Conservation (phyloP, 2,329 filamentous ascomycete species). For the Ceratocystis diversiconidia region DNA sequence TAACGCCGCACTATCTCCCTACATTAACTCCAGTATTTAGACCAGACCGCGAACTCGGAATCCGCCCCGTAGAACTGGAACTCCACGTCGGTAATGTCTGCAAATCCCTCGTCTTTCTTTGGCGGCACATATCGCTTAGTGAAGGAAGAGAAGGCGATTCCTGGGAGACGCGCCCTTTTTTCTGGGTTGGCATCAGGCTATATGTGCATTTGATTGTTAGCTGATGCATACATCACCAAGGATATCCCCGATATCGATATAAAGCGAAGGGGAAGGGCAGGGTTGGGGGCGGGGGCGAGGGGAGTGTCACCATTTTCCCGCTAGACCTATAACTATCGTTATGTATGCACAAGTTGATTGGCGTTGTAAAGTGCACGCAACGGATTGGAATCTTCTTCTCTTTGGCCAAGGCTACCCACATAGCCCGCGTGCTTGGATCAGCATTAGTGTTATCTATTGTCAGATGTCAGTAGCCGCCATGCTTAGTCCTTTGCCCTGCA, state of each 20-base stretch:
- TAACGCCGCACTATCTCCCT: not conserved
- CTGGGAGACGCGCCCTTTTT: constrained; percentile 55
- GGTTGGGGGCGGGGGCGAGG: too few relatives aligned
- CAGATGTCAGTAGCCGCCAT: not conserved
- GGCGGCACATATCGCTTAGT: constrained; percentile 60
- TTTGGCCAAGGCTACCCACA: constrained; percentile 64
- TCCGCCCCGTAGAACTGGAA: constrained; percentile 62
- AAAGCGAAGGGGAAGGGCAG: too few relatives aligned
- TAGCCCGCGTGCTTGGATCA: constrained; percentile 57
- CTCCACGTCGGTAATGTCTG: constrained; percentile 59
- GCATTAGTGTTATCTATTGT: constrained; percentile 85
- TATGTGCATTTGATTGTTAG: too few relatives aligned
- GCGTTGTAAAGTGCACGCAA: constrained; percentile 71
- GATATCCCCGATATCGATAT: too few relatives aligned
- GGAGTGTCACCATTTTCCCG: constrained; percentile 29
- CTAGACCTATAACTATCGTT: constrained; percentile 74
- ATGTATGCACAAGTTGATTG: constrained; percentile 58
- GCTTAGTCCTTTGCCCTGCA: not conserved
- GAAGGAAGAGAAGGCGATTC: constrained; percentile 68
- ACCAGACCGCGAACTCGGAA: constrained; percentile 58
- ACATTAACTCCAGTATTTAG: constrained; percentile 55
- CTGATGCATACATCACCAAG: too few relatives aligned
- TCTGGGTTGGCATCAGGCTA: constrained; percentile 53
- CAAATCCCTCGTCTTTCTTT: constrained; percentile 61
- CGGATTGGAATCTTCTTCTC: constrained; percentile 61